phyloP scores from a whole-genome alignment of 202 grass and related monocot species.

The Schoenoplectus tabernaemontani region DNA sequence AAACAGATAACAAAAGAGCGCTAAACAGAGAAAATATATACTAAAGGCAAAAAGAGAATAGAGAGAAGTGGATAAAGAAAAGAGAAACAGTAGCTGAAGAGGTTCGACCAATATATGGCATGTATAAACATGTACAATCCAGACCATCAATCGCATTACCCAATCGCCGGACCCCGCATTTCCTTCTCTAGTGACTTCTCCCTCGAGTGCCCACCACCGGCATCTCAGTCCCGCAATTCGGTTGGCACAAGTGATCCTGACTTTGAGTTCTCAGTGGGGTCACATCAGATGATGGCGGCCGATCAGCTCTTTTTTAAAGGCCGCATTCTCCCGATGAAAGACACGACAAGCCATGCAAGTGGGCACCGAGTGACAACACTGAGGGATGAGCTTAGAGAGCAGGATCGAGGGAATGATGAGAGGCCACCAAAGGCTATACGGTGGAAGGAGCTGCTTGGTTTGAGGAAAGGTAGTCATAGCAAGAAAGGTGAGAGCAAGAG shows the following conservation, averaged over 20 bases:
- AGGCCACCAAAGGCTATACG: constrained; percentile 45
- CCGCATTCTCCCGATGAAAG: constrained; percentile 65
- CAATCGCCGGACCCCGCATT: constrained; percentile 68
- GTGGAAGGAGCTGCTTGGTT: constrained; percentile 90
- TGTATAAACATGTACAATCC: constrained; percentile 78
- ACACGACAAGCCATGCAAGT: constrained; percentile 22
- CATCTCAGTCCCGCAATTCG: constrained; percentile 3
- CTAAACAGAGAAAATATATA: background rate
- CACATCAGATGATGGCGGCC: constrained; percentile 82
- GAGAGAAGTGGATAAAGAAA: background rate
- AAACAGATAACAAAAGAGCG: background rate
- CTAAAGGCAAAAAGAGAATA: background rate
- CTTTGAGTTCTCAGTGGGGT: constrained; percentile 89
- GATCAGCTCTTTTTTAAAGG: constrained; percentile 94
- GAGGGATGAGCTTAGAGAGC: constrained; percentile 57
- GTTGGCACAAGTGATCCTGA: constrained; percentile 40
- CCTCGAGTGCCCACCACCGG: constrained; percentile 46
- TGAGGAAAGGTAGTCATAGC: constrained; percentile 24
- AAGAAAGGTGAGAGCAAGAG: constrained; percentile 35
- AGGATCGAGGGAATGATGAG: constrained; percentile 17
- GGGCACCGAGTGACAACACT: constrained; percentile 36
- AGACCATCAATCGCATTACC: constrained; percentile 34
- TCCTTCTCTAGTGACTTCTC: constrained; percentile 94
- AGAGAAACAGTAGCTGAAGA: background rate
- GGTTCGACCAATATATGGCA: constrained; percentile 49